Conservation (phyloP, 768 basidiomycete genomes). For the Crepidotus variabilis region DNA sequence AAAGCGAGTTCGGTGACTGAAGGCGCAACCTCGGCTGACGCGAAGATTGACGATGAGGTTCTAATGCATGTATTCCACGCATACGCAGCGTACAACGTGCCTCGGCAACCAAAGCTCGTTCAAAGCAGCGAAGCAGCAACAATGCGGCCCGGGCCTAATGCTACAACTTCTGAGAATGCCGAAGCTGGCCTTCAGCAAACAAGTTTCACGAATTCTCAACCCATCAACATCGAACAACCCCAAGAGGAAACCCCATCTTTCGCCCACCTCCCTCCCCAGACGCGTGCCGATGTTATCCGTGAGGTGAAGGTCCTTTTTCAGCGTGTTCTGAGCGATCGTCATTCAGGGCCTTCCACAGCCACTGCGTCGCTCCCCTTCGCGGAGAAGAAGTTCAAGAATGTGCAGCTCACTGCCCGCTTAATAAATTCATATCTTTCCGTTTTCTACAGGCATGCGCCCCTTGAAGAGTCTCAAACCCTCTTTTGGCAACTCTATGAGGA, state of each 20-base stretch:
- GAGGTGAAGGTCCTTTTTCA: constrained; percentile 69
- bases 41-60: constrained; percentile 55
- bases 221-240: constrained; percentile 3
- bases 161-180: constrained; percentile 1
- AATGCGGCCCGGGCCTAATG: constrained; percentile 29
- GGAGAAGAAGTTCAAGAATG: constrained; percentile 46
- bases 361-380: constrained; percentile 7
- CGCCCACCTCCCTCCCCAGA: constrained; percentile 69
- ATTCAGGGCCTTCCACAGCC: constrained; percentile 4
- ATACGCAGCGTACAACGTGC: constrained; percentile 77
- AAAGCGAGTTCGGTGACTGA: constrained; percentile 25
- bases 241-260: constrained; percentile 26
- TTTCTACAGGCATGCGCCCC: constrained; percentile 49
- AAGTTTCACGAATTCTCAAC: background rate
- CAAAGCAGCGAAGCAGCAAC: constrained; percentile 33
- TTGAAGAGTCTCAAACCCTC: constrained; percentile 43
- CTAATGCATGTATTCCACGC: constrained; percentile 86
- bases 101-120: constrained; percentile 17
- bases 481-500: constrained; percentile 51
- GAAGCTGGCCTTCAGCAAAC: background rate
- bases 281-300: constrained; percentile 60
- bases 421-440: constrained; percentile 82
- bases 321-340: constrained; percentile 48
- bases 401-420: constrained; percentile 57
- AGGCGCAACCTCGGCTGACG: constrained; percentile 19